These are phyloP conservation scores for Leccinum olivaceopallidum DNA, from an alignment of 768 basidiomycete genomes.

Conservation along the genomic window DNA sequence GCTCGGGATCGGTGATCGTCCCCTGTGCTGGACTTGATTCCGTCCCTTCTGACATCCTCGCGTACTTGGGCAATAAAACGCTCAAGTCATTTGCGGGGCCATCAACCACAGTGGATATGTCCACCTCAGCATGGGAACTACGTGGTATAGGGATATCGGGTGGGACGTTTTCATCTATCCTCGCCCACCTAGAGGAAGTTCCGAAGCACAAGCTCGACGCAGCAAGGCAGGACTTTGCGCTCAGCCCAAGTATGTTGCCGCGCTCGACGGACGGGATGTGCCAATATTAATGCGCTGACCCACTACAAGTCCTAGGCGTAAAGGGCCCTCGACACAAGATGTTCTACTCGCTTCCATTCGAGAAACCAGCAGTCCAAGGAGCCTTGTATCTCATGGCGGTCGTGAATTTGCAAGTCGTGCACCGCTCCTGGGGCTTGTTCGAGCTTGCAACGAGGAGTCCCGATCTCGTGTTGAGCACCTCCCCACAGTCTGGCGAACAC, in stretches of 20 bases:
- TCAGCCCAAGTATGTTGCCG: conserved; percentile 43
- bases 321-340: conserved; percentile 30
- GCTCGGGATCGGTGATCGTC: conserved; percentile 73
- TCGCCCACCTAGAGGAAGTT: conserved; percentile 33
- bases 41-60: conserved; percentile 69
- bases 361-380: conserved; percentile 37
- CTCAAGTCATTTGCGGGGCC: conserved; percentile 50
- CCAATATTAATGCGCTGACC: not conserved
- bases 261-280: not conserved
- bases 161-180: conserved; percentile 38
- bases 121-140: conserved; percentile 49
- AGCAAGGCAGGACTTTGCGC: conserved; percentile 36
- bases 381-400: conserved; percentile 45
- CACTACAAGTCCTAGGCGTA: conserved; percentile 32
- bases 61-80: conserved; percentile 68
- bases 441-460: conserved; percentile 31
- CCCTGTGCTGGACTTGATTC: conserved; percentile 81
- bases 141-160: conserved; percentile 37
- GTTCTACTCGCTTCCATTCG: conserved; percentile 40
- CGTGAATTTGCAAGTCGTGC: conserved; percentile 49
- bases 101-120: conserved; percentile 46
- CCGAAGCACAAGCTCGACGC: conserved; percentile 33
- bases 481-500: conserved; percentile 19
- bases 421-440: conserved; percentile 57
- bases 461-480: conserved; percentile 13